Evolutionary conservation across 495 filamentous ascomycete genomes (phyloP).

Genomic region (Aspergillus leporis): DNA sequence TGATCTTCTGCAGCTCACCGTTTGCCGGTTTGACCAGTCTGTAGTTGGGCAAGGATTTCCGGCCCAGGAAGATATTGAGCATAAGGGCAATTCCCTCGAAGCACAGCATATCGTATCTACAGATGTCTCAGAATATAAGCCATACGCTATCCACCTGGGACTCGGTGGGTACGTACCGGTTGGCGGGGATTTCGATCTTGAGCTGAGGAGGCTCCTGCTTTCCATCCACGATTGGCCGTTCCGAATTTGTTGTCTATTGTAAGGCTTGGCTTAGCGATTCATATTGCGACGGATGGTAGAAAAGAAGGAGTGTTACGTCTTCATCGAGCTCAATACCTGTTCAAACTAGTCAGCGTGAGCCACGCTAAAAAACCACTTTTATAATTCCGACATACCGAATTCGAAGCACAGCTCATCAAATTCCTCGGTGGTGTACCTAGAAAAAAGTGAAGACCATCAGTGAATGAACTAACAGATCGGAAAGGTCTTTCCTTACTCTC

Average conservation of each 20-base stretch:
- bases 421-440: conserved; percentile 83
- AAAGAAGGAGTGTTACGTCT: conserved; percentile 56
- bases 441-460: conserved; percentile 1
- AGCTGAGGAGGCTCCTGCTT: conserved; percentile 87
- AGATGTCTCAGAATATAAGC: conserved; percentile 25
- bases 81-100: conserved; percentile 96
- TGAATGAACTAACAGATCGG: neutral
- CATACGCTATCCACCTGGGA: neutral
- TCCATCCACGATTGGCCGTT: conserved; percentile 72
- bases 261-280: conserved; percentile 10
- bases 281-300: neutral
- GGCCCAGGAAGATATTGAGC: conserved; percentile 90
- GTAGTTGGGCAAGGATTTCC: conserved; percentile 73
- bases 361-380: conserved; percentile 23
- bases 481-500: conserved; percentile 61
- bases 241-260: conserved; percentile 69
- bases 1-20: conserved; percentile 76
- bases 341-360: conserved; percentile 36
- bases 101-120: conserved; percentile 95
- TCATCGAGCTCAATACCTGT: conserved; percentile 92
- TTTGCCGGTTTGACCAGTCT: conserved; percentile 66
- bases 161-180: conserved; percentile 54
- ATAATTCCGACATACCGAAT: conserved; percentile 62
- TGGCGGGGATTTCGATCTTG: conserved; percentile 98
- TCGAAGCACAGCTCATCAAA: conserved; percentile 99